Conservation (phyloP, 106 monocot species). For the Apostasia shenzhenica region DNA sequence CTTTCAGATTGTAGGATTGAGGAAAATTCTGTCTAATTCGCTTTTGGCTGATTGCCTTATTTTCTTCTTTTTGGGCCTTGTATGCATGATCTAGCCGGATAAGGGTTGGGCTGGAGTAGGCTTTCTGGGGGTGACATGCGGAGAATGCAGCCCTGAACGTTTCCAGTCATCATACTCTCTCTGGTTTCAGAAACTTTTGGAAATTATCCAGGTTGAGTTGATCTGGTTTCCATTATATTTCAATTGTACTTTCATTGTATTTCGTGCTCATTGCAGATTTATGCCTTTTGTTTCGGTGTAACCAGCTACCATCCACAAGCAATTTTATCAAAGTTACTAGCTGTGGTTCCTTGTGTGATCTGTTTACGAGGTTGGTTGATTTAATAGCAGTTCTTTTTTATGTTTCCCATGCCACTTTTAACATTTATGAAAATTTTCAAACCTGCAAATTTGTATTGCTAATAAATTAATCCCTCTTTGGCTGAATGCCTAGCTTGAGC, state of each 20-base stretch:
- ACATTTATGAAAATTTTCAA: too few species aligned
- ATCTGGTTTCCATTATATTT: neutral
- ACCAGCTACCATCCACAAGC: constrained; percentile 47
- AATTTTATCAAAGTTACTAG: constrained; percentile 53
- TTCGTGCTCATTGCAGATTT: neutral
- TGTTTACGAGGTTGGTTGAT: constrained; percentile 65
- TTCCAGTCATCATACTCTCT: constrained; percentile 49
- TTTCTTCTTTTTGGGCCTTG: neutral
- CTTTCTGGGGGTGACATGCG: constrained; percentile 74
- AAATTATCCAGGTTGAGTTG: constrained; percentile 53
- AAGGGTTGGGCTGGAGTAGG: constrained; percentile 69
- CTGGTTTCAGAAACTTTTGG: constrained; percentile 74
- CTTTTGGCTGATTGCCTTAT: neutral
- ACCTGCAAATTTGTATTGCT: too few species aligned
- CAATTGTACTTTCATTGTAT: neutral
- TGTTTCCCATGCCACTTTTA: too few species aligned
- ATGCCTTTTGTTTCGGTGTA: neutral
- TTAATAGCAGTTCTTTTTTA: neutral
- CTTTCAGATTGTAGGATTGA: neutral
- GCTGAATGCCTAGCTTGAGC: too few species aligned
- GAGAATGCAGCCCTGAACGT: constrained; percentile 55
- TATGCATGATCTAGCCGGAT: constrained; percentile 49
- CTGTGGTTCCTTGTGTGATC: constrained; percentile 74
- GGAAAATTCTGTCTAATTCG: neutral
- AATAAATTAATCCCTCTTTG: too few species aligned